These are phyloP conservation scores for Cinchona pubescens DNA, from an alignment of 257 asterid genomes.

Conservation along the genomic window DNA sequence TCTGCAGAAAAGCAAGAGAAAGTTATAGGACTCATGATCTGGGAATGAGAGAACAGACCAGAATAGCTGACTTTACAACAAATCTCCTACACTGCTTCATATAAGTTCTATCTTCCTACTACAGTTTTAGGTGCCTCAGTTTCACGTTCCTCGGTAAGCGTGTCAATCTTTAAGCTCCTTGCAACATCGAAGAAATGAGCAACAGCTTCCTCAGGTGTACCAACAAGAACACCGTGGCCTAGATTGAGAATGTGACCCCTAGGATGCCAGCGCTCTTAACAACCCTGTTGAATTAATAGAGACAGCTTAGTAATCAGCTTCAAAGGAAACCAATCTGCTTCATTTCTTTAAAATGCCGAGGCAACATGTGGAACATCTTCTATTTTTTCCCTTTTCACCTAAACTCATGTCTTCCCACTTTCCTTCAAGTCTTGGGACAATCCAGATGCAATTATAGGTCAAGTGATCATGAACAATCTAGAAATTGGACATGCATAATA, in stretches of 20 bases:
- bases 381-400: no score
- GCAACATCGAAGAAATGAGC: slow-evolving; percentile 85
- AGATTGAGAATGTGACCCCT: slow-evolving; percentile 88
- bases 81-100: slow-evolving; percentile 11
- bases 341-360: background rate
- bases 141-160: slow-evolving; percentile 22
- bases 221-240: slow-evolving; percentile 96
- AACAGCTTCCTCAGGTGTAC: slow-evolving; percentile 91
- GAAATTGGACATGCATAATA: background rate
- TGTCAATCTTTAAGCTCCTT: slow-evolving; percentile 55
- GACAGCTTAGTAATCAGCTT: slow-evolving; percentile 9
- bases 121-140: slow-evolving; percentile 41
- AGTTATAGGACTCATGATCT: background rate
- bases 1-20: background rate
- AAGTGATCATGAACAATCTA: background rate
- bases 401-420: background rate
- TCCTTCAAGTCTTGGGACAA: no score
- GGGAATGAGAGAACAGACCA: background rate
- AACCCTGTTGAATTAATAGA: slow-evolving; percentile 51
- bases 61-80: background rate
- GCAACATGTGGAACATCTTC: background rate
- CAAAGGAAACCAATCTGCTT: background rate
- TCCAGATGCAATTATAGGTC: background rate
- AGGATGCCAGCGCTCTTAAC: slow-evolving; percentile 67
- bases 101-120: slow-evolving; percentile 34